A percentile compares a stretch with the other conserved stretches of the same genome.
Conservation (phyloP, 208 protist species). For the Trypanosoma brucei region DNA sequence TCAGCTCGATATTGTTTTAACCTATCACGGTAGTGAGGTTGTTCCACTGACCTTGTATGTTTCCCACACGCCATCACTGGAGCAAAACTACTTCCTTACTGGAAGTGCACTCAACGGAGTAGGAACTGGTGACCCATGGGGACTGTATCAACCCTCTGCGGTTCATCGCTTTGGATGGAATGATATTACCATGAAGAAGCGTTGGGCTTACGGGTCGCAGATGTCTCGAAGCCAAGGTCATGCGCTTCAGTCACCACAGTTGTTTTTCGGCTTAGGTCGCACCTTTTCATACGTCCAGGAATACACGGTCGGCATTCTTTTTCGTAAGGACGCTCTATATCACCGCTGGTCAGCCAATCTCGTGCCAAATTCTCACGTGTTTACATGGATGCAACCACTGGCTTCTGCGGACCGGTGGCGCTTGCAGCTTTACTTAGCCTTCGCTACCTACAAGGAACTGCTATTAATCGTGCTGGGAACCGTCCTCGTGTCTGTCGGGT, state of each 20-base stretch:
- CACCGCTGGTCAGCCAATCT: constrained; percentile 51
- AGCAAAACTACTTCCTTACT: constrained; percentile 45
- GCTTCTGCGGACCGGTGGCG: constrained; percentile 30
- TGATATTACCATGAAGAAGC: constrained; percentile 50
- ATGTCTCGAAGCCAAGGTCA: constrained; percentile 27
- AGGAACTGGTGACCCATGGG: constrained; percentile 16
- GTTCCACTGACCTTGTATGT: constrained; percentile 24
- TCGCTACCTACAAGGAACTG: constrained; percentile 34
- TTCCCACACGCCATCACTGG: constrained; percentile 18
- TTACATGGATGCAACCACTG: constrained; percentile 37
- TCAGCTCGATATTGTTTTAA: constrained; percentile 43
- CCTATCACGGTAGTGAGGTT: constrained; percentile 10
- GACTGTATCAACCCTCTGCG: constrained; percentile 30
- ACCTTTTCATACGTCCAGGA: constrained; percentile 72
- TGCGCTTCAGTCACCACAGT: constrained; percentile 29
- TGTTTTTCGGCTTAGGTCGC: constrained; percentile 53
- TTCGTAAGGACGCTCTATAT: neutral
- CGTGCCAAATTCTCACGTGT: constrained; percentile 63
- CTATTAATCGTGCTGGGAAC: constrained; percentile 37
- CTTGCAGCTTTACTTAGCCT: constrained; percentile 56
- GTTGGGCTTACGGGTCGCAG: constrained; percentile 38
- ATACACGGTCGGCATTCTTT: constrained; percentile 44
- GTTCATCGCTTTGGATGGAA: constrained; percentile 60
- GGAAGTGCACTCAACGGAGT: constrained; percentile 32
- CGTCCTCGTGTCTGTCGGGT: constrained; percentile 34